Percentiles rank a stretch among this genome's conserved stretches.
Conservation (phyloP, 2,329 filamentous ascomycete genomes). For the Periconia macrospinosa region DNA sequence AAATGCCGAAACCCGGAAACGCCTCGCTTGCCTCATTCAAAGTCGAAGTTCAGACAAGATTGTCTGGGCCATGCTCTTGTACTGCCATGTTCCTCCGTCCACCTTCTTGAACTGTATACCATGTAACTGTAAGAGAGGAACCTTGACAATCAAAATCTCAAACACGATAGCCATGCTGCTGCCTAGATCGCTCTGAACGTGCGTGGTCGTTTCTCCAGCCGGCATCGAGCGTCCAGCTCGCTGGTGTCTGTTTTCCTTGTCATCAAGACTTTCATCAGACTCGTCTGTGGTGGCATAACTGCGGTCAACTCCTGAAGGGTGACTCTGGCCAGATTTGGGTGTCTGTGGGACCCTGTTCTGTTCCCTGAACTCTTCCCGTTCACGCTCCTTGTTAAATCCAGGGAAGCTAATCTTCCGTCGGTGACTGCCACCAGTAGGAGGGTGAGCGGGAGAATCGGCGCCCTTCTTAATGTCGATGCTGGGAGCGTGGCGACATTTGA, state of each 20-base stretch:
- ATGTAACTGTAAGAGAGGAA: conserved; percentile 87
- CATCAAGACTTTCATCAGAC: conserved; percentile 71
- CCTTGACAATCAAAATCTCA: conserved; percentile 97
- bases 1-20: conserved; percentile 6
- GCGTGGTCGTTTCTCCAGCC: conserved; percentile 86
- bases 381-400: conserved; percentile 63
- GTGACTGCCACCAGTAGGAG: conserved; percentile 52
- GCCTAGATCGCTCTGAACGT: conserved; percentile 87
- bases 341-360: conserved; percentile 56
- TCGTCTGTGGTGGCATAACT: conserved; percentile 87
- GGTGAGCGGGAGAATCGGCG: conserved; percentile 53
- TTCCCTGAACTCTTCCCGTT: conserved; percentile 72
- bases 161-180: conserved; percentile 84
- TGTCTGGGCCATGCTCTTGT: conserved; percentile 96
- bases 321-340: conserved; percentile 49
- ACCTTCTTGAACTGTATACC: conserved; percentile 99
- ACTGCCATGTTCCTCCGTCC: conserved; percentile 94
- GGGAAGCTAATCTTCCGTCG: conserved; percentile 83
- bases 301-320: conserved; percentile 59
- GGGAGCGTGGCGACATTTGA: conserved; percentile 83
- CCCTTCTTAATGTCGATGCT: conserved; percentile 85
- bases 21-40: conserved; percentile 43
- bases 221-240: conserved; percentile 44
- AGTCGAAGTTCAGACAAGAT: conserved; percentile 86
- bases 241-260: conserved; percentile 51